Evolutionary conservation across 805 yeast species (phyloP), one percentile per base, ranked within the genome.

Genomic region (Cyberlindnera bimundalis): DNA sequence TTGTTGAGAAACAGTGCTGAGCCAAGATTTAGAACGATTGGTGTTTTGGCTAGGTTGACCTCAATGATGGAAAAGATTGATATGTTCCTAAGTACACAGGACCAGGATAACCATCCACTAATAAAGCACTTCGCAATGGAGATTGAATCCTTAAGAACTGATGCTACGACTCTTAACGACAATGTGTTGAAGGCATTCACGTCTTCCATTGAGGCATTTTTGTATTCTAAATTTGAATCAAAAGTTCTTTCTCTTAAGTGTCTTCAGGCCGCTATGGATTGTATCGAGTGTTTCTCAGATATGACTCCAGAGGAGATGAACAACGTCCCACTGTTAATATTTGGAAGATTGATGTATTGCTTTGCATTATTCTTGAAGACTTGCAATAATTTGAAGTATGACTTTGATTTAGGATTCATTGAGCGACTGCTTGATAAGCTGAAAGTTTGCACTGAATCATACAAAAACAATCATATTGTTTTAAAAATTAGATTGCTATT

Each of bases 41-140:
- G 86, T 0, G 52, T 71, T 1, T 74, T 81, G 59, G 77, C 82
- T 11, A 72, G 79, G 45, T 48, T 86, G 45, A 78, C 76, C 45
- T 75, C 76, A 45, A 55, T 75, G 14, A 63, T 85, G 48, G 95
- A 86, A 50, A 74, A 71, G 37, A 76, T 81, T 24, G 59, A 55
- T 13, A 32, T 33, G 9, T 48, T 51, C 26, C 33, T 55, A 11
- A 39, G 35, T 6, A 3, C 33, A 2, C 28, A 45, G 6, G 56
- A 50, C 29, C 45, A 48, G n/a, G 46, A 45, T 4, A 53, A 55
- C 26, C 30, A 36, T 12, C 39, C 47, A 0, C 20, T 55, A 25
- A 38, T 56, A 8, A 44, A 44, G 17, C 40, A 44, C 30, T 42
- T 56, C 16, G 26, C 42, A 5, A 17, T 32, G 18, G 56, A 51